Percentiles rank a stretch among this genome's conserved stretches.
Conservation (phyloP, 176 grass and related monocot species). For the Musa schizocarpa region DNA sequence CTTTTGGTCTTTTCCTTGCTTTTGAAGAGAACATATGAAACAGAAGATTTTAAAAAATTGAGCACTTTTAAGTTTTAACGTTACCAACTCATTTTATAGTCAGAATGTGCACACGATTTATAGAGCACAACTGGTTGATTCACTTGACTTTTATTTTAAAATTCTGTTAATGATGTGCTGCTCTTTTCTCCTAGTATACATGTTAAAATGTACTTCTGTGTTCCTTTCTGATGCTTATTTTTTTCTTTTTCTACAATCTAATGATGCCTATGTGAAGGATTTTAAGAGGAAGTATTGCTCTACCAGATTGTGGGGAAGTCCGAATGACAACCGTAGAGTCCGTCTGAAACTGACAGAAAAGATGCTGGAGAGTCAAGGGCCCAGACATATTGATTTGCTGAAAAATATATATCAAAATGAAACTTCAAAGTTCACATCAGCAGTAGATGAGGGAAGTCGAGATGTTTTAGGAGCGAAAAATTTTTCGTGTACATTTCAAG, state of each 20-base stretch:
- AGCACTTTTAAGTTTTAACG: neutral
- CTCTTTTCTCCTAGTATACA: neutral
- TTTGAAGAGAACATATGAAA: too few species aligned
- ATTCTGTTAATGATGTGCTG: neutral
- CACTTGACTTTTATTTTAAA: neutral
- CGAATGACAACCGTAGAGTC: slow-evolving; percentile 52
- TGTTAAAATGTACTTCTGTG: neutral
- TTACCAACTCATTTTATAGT: neutral
- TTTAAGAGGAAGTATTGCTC: slow-evolving; percentile 57
- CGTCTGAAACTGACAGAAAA: slow-evolving; percentile 26
- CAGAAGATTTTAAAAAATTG: neutral
- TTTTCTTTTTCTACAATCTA: neutral
- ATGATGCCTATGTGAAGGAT: slow-evolving; percentile 35
- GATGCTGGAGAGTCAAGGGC: slow-evolving; percentile 32
- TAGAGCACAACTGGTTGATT: neutral
- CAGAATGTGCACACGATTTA: neutral
- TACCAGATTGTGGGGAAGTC: slow-evolving; percentile 34
- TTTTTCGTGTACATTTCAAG: slow-evolving; percentile 27
- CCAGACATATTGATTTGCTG: slow-evolving; percentile 28
- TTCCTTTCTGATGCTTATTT: slow-evolving; percentile 5
- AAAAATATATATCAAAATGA: slow-evolving; percentile 52
- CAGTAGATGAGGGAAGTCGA: slow-evolving; percentile 18
- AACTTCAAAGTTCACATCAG: slow-evolving; percentile 18
- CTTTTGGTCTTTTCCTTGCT: too few species aligned
- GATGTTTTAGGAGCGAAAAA: slow-evolving; percentile 19